Evolutionary conservation across 352 stramenopile species (phyloP).

Genomic region (Blastocystis sp.): DNA sequence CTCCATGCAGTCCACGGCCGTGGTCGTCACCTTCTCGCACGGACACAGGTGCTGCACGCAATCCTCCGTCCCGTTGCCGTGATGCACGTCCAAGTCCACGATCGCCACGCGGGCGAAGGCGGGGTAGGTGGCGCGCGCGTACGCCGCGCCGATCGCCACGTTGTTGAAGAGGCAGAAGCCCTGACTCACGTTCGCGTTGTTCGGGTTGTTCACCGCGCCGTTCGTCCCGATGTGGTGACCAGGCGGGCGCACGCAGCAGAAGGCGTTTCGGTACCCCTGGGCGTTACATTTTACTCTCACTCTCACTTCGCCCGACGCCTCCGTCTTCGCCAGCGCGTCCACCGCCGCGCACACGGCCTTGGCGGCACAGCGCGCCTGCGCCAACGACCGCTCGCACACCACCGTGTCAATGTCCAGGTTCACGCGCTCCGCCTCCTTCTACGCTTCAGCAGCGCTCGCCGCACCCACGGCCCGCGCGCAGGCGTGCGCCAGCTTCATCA

Average conservation of each 20-base stretch:
- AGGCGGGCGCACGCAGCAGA: constrained; percentile 82
- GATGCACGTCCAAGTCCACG: constrained; percentile 83
- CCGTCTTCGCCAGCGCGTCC: constrained; percentile 74
- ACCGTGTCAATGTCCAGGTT: constrained; percentile 75
- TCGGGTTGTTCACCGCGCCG: constrained; percentile 63
- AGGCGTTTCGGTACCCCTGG: constrained; percentile 76
- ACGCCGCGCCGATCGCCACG: constrained; percentile 85
- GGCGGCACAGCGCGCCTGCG: constrained; percentile 78
- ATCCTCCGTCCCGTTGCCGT: constrained; percentile 83
- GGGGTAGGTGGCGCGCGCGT: constrained; percentile 78
- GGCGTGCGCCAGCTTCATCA: constrained; percentile 55
- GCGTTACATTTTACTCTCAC: not conserved
- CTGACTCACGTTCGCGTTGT: constrained; percentile 72
- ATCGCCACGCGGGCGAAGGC: constrained; percentile 82
- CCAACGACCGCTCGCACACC: constrained; percentile 78
- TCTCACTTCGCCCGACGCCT: not conserved
- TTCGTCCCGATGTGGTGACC: constrained; percentile 78
- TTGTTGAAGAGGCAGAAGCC: constrained; percentile 94
- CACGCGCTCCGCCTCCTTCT: not conserved
- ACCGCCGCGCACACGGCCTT: constrained; percentile 82
- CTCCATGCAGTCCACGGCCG: not conserved
- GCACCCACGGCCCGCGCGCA: constrained; percentile 2
- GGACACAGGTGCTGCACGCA: constrained; percentile 71
- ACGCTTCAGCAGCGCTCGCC: not conserved
- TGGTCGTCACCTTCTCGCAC: not conserved